Base-by-base conservation (phyloP, 2,329 filamentous ascomycete genomes). In the Diaporthe ampelina region DNA sequence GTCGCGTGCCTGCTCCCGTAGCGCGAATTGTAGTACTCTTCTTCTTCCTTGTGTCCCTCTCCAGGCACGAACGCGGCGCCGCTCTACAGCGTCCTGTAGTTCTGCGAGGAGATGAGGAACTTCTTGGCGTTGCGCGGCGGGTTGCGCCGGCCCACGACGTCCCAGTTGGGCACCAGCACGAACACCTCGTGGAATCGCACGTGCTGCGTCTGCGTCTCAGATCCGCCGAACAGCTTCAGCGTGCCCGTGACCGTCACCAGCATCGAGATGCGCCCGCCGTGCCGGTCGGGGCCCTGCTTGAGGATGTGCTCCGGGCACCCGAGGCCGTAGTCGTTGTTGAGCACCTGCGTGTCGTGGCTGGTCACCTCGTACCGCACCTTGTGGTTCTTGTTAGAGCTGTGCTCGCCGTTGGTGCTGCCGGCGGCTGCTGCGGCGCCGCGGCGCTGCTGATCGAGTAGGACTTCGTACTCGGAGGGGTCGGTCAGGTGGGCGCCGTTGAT, bases 171-270 rank as follows among this genome's bases (percentile, higher is more conserved):
- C 50, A 96, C 93, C 72, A 98, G 86, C 32, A 97, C 89, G 81
- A 97, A 93, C 0, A 89, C 92, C 82, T 98, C 95, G 79, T 91
- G 93, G 82, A 97, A 97, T 48, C 90, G 91, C 77, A 91, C 91
- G 81, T 91, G 88, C 19, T 89, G 89, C 19, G 90, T 89, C 15
- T 43, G 40, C 13, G 40, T 4, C 15, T 43, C 40, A 40, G 37
- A 40, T 74, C 90, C 89, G 65, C 92, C 92, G 79, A 94, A 93
- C 76, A 94, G 93, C 77, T 91, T 89, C 50, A 97, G 91, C 76
- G 87, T 90, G 7, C 95, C 95, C 79, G 90, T 93, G 70, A 95
- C 91, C 74, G 92, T 89, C n/a, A 97, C 89, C 48, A 93, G 84
- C 75, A 97, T 88, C 78, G 92, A 90, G 81, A 92, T 93, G 80